Base-by-base conservation (phyloP, 768 basidiomycete species). In the Russula foetens region DNA sequence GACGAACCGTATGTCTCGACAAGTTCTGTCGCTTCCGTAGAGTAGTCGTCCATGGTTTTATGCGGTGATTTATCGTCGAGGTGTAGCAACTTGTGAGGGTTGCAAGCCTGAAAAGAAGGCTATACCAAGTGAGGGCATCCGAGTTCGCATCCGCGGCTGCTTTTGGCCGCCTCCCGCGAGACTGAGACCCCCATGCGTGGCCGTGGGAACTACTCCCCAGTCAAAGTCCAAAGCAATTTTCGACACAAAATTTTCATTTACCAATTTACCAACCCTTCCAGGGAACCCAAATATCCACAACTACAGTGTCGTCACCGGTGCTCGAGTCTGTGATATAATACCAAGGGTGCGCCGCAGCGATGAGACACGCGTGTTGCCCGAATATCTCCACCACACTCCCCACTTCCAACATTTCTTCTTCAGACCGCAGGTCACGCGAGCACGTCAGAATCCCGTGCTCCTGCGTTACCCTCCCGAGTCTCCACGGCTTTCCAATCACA, bases 251-350 rank as follows among this genome's bases (percentile, higher is more conserved):
- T n/a, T n/a, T 35, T 35, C 12, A 17, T 15, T 29, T 45, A 95
- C 92, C 92, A 93, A 17, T 15, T 29, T 45, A 95, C 92, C 92
- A 93, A 0, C 90, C 91, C 72, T 92, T 95, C 88, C 90, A 92
- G 7, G 90, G 83, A 46, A 92, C 84, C 92, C 92, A 93, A 29
- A 93, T 75, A 71, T 93, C 91, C 21, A 85, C 82, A 8, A 92
- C 84, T 28, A 91, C 84, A 29, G 63, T 70, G 41, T 79, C 76
- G 39, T 71, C 73, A 17, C 79, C 79, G 31, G 75, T 69, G n/a
- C 75, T 75, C 7, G 81, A 81, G 65, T 93, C 91, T 2, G 92
- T 83, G 21, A 93, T 75, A 68, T 92, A 92, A 70, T 85, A 90
- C 90, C 88, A 92, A 1, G 86, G 84, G 67, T 88, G 82, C 2